Percentiles rank a stretch among this genome's conserved stretches.
phyloP scores from a whole-genome alignment of 306 rosid species.

The Sicyos edulis region DNA sequence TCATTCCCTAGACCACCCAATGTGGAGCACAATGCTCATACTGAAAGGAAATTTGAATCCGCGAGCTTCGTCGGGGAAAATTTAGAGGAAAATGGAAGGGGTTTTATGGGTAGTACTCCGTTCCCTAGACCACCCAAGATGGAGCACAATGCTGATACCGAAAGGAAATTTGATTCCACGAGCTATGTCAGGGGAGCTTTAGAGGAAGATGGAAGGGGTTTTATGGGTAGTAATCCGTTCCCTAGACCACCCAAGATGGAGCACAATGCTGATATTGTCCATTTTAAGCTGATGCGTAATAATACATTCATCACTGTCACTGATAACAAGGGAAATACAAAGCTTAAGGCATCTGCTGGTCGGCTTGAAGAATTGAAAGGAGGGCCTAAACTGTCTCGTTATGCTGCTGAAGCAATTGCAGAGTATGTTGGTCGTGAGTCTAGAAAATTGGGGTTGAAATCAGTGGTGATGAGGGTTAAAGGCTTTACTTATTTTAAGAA shows the following conservation, averaged over 20 bases:
- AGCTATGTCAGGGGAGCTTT: too few species aligned
- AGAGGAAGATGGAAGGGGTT: background rate
- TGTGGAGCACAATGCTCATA: conserved; percentile 24
- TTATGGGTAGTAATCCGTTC: conserved; percentile 18
- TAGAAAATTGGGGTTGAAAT: conserved; percentile 52
- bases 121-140: conserved; percentile 20
- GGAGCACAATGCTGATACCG: conserved; percentile 62
- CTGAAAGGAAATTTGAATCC: conserved; percentile 25
- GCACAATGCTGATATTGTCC: conserved; percentile 69
- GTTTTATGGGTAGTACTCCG: conserved; percentile 16
- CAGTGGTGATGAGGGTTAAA: conserved; percentile 72
- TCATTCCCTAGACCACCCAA: too few species aligned
- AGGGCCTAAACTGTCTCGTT: conserved; percentile 56
- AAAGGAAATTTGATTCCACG: too few species aligned
- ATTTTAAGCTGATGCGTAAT: conserved; percentile 62
- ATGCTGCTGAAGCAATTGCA: conserved; percentile 67
- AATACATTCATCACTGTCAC: conserved; percentile 69
- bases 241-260: conserved; percentile 27
- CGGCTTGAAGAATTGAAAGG: conserved; percentile 58
- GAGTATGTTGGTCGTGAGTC: conserved; percentile 69
- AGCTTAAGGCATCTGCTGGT: conserved; percentile 58
- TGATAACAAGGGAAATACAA: conserved; percentile 61
- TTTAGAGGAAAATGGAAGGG: conserved; percentile 38
- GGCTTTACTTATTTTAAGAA: conserved; percentile 62
- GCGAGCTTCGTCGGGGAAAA: conserved; percentile 57